Percentiles rank a stretch among this genome's conserved stretches.
Conservation (phyloP, 2,329 filamentous ascomycete genomes). For the Trichoderma brevicompactum region DNA sequence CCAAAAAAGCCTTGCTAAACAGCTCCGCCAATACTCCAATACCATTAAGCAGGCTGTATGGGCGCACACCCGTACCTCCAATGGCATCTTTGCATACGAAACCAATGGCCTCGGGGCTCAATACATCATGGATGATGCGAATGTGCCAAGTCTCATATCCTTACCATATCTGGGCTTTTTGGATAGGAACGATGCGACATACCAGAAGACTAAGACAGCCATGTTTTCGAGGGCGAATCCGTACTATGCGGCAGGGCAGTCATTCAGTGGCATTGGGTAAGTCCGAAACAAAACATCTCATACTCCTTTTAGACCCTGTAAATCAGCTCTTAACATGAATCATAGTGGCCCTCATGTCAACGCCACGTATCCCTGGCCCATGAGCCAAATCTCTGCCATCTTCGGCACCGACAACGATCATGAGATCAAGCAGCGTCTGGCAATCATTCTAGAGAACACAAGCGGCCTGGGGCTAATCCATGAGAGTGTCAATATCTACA, state of each 20-base stretch:
- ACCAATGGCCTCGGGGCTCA: slow-evolving; percentile 71
- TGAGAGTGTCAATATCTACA: slow-evolving; percentile 52
- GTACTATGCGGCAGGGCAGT: slow-evolving; percentile 59
- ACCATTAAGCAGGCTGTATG: slow-evolving; percentile 71
- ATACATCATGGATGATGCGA: slow-evolving; percentile 61
- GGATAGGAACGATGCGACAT: slow-evolving; percentile 63
- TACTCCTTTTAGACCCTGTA: background rate
- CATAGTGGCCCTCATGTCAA: slow-evolving; percentile 66
- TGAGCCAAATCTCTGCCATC: slow-evolving; percentile 58
- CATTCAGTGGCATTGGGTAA: slow-evolving; percentile 38
- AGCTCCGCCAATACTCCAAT: slow-evolving; percentile 47
- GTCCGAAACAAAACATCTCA: slow-evolving; percentile 9
- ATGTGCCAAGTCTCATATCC: slow-evolving; percentile 69
- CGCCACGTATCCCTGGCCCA: slow-evolving; percentile 59
- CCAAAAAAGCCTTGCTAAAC: slow-evolving; percentile 65
- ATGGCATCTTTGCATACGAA: slow-evolving; percentile 76
- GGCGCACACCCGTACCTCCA: slow-evolving; percentile 49
- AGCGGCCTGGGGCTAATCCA: slow-evolving; percentile 52
- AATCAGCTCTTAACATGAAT: background rate
- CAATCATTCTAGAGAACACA: slow-evolving; percentile 48
- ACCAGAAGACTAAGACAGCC: slow-evolving; percentile 80
- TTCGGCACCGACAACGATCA: slow-evolving; percentile 51
- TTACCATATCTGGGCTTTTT: slow-evolving; percentile 68
- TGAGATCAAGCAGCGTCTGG: slow-evolving; percentile 43
- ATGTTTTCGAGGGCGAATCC: slow-evolving; percentile 77